Evolutionary conservation across 2,329 filamentous ascomycete genomes (phyloP), one percentile per base, ranked within the genome.

Genomic region (Bipolaris victoriae): DNA sequence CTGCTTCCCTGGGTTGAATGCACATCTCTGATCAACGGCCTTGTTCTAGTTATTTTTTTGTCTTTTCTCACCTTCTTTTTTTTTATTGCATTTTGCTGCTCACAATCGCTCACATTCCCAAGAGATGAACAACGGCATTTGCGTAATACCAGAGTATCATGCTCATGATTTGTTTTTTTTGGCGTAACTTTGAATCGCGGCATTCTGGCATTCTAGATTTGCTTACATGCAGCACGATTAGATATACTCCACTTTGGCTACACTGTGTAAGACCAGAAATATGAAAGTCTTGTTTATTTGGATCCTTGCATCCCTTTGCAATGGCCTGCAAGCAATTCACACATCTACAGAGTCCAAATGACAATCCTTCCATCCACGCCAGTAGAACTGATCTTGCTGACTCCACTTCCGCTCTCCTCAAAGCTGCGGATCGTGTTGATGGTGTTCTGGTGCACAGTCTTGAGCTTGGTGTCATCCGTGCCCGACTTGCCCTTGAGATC

Each of bases 361-460:
- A 82, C 80, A 4, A 82, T 76, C 37, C 80, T 68, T 15, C 80
- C 80, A 60, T 82, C 80, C 15, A 82, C 80, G 49, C 80, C 80
- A 45, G 75, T 79, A 3, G 80, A 95, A 79, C 90, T 97, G 69
- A 98, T 94, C 78, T 93, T 92, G 58, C 80, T 85, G 9, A 96
- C 87, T 41, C 78, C 79, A 45, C 84, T 86, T 31, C 85, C 87
- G 40, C 82, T 81, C 54, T 84, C 84, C 69, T 92, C 86, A 74
- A 89, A 97, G 18, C 86, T 83, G 41, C 95, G 86, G 49, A 99
- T 82, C 2, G 88, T 97, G 72, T 86, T 92, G 73, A 99, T 91
- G 24, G 93, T 97, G 80, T 99, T 99, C 77, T 99, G 95, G 79
- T 99, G 95, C 45, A 95, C 87, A 10, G 95, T 98, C 80, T 92